These are phyloP conservation scores for Monsonia emarginata DNA, from an alignment of 441 rosid genomes.

Conservation along the genomic window DNA sequence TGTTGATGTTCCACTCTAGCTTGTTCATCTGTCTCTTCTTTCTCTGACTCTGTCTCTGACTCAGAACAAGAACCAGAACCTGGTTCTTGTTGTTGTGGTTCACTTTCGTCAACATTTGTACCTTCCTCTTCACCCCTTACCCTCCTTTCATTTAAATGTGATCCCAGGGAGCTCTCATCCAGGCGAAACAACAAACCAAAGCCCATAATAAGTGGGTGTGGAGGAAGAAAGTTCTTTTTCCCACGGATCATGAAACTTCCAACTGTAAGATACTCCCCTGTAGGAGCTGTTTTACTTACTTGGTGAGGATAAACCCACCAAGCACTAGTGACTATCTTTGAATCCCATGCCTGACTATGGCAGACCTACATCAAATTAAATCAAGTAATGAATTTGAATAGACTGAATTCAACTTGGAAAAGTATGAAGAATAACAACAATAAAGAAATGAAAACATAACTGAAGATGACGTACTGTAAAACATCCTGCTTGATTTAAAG, in stretches of 20 bases:
- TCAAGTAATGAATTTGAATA: constrained; percentile 7
- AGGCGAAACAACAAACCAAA: constrained; percentile 88
- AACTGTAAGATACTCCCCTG: constrained; percentile 91
- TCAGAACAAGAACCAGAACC: constrained; percentile 40
- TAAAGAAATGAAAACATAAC: neutral
- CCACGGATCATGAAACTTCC: constrained; percentile 99
- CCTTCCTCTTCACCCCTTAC: constrained; percentile 94
- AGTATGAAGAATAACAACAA: neutral
- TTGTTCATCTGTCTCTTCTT: constrained; percentile 30
- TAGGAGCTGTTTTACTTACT: constrained; percentile 97
- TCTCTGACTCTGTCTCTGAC: constrained; percentile 40
- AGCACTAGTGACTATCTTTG: constrained; percentile 92
- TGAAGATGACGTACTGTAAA: constrained; percentile 49
- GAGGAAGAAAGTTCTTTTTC: constrained; percentile 93
- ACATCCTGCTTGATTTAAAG: constrained; percentile 93
- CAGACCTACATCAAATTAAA: constrained; percentile 54
- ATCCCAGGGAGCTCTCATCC: constrained; percentile 96
- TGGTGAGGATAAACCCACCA: constrained; percentile 99
- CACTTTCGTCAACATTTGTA: constrained; percentile 47
- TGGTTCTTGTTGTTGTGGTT: constrained; percentile 24
- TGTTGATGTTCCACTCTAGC: neutral
- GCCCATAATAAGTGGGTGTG: constrained; percentile 95
- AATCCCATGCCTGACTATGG: constrained; percentile 97
- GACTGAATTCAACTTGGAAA: constrained; percentile 9
- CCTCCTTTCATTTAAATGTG: constrained; percentile 92